Evolutionary conservation across 2,329 filamentous ascomycete species (phyloP), one percentile per base, ranked within the genome.

Genomic region (Metarhizium sp.): DNA sequence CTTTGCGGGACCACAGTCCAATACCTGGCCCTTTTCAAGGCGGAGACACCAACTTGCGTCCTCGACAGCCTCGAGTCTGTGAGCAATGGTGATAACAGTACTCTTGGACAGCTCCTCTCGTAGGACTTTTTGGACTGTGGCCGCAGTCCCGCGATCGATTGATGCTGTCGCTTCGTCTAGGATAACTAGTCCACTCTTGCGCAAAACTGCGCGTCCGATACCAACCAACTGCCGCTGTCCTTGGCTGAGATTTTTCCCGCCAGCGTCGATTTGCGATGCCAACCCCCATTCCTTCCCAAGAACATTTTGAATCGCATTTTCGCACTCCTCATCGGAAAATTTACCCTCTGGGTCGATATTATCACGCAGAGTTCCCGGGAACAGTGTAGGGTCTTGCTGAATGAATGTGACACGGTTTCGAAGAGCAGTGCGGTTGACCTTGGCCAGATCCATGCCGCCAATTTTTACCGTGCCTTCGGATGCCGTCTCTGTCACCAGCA

Each of bases 271-370:
- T 6, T 68, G 71, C n/a, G 77, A 78, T 30, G 73, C 63, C 0
- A 84, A 69, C 2, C 66, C 66, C 67, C 81, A 79, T 51, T 65
- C 67, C 0, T 67, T 62, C 1, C 79, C 78, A 0, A 91, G 71
- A 0, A 87, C 85, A 8, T 83, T 80, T 14, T 73, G 73, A 3
- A 91, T 73, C 2, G 79, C 76, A 6, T 70, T 68, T 4, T 68
- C 67, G 63, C 79, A 80, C 55, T 78, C 78, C 2, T 64, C 65
- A 49, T 82, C 75, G 16, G 81, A 75, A 55, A 77, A 76, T 58
- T 85, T 80, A 6, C 73, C 73, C 53, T 87, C 75, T 0, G 88
- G 85, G 60, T 92, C 88, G 25, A 92, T 77, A 63, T 91, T 84
- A 64, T 83, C 78, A 29, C 79, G 75, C 42, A 84, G 64, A 0